Base-by-base conservation (phyloP, 768 basidiomycete genomes). In the Tricholoma hemisulphureum region DNA sequence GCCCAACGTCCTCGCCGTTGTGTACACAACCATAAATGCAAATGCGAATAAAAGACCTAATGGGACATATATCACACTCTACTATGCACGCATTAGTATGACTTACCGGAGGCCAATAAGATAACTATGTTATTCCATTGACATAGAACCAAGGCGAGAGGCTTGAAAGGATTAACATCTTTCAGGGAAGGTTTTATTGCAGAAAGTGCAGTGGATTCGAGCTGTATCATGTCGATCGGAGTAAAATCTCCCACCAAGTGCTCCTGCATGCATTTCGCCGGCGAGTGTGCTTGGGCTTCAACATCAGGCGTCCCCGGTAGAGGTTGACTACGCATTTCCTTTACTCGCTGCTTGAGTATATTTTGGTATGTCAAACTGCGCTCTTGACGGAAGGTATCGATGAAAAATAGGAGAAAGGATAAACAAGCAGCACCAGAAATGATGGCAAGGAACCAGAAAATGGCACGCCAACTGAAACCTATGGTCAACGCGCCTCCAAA, bases 351-450 rank as follows among this genome's bases (percentile, higher is more conserved):
- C 59, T 75, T 80, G 41, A 91, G 73, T 0, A 86, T 85, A 34
- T 78, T 77, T 67, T 91, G 89, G 69, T 95, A 96, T 2, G 84
- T 83, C 21, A 89, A 72, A 54, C 92, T 95, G 43, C 95, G 86
- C 65, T 94, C 91, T 55, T 80, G 75, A 16, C 93, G 82, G 74
- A 91, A 95, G 0, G 92, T 92, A 65, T 95, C 93, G 57, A 82
- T 83, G 75, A 94, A 91, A 66, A 88, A 75, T 21, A 87, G 69
- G 31, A 88, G 55, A 69, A 92, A 91, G 18, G 77, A 71, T 35
- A 84, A 43, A 51, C 83, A 75, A 51, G 80, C 81, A 31, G 78
- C 26, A 1, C 83, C 84, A 8, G 82, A 82, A 55, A 87, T 78
- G 29, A 86, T 85, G 1, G 82, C 75, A 21, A 94, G 80, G 69